Evolutionary conservation across 2,329 filamentous ascomycete genomes (phyloP).

Genomic region (Alternaria angustiovoidea): DNA sequence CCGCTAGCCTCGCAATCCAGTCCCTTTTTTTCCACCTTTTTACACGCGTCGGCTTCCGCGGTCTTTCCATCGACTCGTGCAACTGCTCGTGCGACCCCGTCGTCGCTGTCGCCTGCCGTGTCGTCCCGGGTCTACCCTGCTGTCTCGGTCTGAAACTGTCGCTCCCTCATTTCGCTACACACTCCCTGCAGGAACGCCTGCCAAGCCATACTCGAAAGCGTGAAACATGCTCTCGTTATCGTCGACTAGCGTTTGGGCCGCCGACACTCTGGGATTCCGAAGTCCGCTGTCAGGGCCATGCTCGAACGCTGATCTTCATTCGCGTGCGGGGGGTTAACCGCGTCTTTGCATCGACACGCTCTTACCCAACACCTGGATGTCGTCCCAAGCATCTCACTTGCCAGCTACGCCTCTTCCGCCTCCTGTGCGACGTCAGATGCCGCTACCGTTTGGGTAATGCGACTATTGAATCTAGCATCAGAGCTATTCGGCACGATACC

Average conservation of each 20-base stretch:
- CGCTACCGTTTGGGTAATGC: neutral
- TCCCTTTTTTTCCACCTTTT: constrained; percentile 10
- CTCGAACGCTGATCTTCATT: constrained; percentile 9
- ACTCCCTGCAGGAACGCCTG: constrained; percentile 33
- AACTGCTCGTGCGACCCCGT: constrained; percentile 16
- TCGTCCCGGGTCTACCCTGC: constrained; percentile 36
- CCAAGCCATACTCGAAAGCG: constrained; percentile 22
- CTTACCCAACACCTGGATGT: neutral
- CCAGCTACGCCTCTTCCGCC: constrained; percentile 5
- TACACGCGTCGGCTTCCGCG: constrained; percentile 8
- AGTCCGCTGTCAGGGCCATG: constrained; percentile 12
- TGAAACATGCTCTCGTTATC: constrained; percentile 36
- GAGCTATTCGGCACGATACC: constrained; percentile 1
- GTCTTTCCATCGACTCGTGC: neutral
- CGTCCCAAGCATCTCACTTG: neutral
- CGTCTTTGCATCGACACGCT: neutral
- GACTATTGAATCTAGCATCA: constrained; percentile 1
- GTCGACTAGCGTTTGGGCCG: constrained; percentile 33
- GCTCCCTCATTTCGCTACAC: constrained; percentile 40
- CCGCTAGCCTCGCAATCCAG: constrained; percentile 3
- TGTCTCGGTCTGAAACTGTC: constrained; percentile 36
- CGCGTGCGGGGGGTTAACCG: neutral
- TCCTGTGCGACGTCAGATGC: constrained; percentile 10
- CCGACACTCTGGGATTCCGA: constrained; percentile 17
- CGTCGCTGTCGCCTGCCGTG: constrained; percentile 22